Conservation (phyloP, 768 basidiomycete species). For the Mycena amicta region DNA sequence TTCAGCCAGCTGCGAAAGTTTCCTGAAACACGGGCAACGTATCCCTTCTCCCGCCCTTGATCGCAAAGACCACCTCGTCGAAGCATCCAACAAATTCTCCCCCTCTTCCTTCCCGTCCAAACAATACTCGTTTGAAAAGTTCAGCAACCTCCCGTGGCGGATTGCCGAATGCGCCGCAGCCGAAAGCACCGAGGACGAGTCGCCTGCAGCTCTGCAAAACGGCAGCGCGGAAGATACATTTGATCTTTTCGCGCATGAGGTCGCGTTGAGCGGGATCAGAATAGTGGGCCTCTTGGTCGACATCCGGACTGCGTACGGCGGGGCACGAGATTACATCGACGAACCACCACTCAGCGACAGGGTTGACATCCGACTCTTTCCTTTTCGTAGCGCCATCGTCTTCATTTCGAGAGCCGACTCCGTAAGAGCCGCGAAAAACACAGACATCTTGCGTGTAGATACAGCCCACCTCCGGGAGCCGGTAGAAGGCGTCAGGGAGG, state of each 20-base stretch:
- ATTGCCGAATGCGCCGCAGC: constrained; percentile 25
- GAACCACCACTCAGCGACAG: constrained; percentile 22
- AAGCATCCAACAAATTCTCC: constrained; percentile 24
- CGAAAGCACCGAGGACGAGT: constrained; percentile 24
- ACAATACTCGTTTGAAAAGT: constrained; percentile 21
- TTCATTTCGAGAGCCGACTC: background rate
- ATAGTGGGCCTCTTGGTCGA: constrained; percentile 16
- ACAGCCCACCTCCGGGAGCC: constrained; percentile 23
- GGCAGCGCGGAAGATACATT: constrained; percentile 20
- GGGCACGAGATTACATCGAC: constrained; percentile 26
- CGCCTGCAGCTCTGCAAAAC: constrained; percentile 14
- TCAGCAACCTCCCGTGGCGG: constrained; percentile 21
- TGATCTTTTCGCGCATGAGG: constrained; percentile 27
- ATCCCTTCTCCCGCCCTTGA: constrained; percentile 21
- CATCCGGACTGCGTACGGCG: constrained; percentile 22
- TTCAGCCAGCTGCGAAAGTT: background rate
- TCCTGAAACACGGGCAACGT: constrained; percentile 26
- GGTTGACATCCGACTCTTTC: constrained; percentile 7
- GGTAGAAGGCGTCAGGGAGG: constrained; percentile 22
- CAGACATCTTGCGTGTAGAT: constrained; percentile 25
- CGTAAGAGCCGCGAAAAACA: constrained; percentile 24
- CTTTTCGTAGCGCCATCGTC: no score
- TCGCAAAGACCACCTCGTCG: constrained; percentile 23
- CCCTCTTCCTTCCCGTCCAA: constrained; percentile 22
- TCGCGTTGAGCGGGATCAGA: constrained; percentile 17